Evolutionary conservation across 768 basidiomycete genomes (phyloP), one percentile per base, ranked within the genome.

Genomic region (Rhodotorula paludigena): DNA sequence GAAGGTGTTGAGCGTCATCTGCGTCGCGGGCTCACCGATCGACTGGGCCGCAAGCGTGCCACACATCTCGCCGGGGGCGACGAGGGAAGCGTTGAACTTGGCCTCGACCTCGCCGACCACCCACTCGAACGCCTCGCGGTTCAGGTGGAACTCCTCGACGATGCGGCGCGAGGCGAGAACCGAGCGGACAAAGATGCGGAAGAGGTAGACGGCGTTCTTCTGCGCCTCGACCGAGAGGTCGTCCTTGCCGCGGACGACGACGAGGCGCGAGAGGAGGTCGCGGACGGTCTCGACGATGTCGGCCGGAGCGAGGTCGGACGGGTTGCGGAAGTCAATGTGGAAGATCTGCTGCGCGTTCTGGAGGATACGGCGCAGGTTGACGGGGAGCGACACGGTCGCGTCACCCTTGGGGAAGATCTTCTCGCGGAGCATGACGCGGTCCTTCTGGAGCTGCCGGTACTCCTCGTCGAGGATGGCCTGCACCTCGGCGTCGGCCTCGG

Each of bases 1-100:
- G 89, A 98, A 99, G 0, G 94, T 98, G 79, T 99, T 99, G 65
- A 99, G 80, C 11, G 96, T 98, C 96, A 99, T 98, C 80, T 99
- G 96, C 1, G 96, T 99, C 8, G 96, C 96, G 0, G 96, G 96
- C 82, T 98, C 96, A 79, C 96, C 96, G 72, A 98, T 99, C 0
- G 96, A 98, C 80, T 99, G 96, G 1, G 96, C 96, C 44, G 94
- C 89, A 30, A 98, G 84, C 0, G 92, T 96, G 51, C 96, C 96
- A 72, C 96, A 98, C 96, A 99, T 99, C 80, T 98, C 96, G 52
- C 94, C 93, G 0, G 96, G 90, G 74, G 96, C 89, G 16, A 85
- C 92, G 4, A 94, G 74, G 5, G 96, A 89, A 73, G 87, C 88
- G 76, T 97, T 94, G 83, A 98, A 98, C 78, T 93, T 92, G 52